Base-by-base conservation (phyloP, 768 basidiomycete species). In the Lactarius hengduanensis region DNA sequence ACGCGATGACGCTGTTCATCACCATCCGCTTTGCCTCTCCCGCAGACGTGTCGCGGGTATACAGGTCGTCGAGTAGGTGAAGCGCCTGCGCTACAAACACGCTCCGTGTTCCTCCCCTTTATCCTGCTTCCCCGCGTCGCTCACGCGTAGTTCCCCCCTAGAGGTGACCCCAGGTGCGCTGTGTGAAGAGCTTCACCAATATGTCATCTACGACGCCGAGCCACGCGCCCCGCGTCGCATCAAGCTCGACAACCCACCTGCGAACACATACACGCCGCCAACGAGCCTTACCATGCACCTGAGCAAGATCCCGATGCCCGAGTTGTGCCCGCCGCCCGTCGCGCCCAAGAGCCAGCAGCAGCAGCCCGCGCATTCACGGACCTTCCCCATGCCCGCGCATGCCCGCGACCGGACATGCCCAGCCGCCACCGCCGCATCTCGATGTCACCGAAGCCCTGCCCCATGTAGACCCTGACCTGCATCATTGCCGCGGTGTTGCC, bases 261-360 rank as follows among this genome's bases (percentile, higher is more conserved):
- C 56, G 78, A 81, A 57, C 18, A 61, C 62, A 68, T 92, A 94
- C 73, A 76, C 78, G 2, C 91, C 92, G 1, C 92, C 91, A 1
- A 81, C 80, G 38, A 86, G 82, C 67, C 80, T 94, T 0, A 82
- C 81, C 0, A 81, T 94, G 1, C 91, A 94, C 74, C 76, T 94
- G 20, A 91, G 91, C 80, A 94, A 94, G 80, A 92, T 94, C 57
- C 80, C 87, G 16, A 93, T 94, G 85, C 92, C 91, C 0, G 92
- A 94, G 73, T 82, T 94, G 18, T 83, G 84, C 71, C 89, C 90
- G 3, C 83, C 80, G 66, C 72, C 79, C 34, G 64, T 62, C 4
- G 68, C 69, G 45, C 71, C 75, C 22, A 74, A 77, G 61, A 45
- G 72, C 15, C 62, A 50, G 9, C 47, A 91, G 90, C 80, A 94